A percentile compares a stretch with the other conserved stretches of the same genome.
phyloP scores from a whole-genome alignment of 352 stramenopile species.

The Phytophthora rubi region DNA sequence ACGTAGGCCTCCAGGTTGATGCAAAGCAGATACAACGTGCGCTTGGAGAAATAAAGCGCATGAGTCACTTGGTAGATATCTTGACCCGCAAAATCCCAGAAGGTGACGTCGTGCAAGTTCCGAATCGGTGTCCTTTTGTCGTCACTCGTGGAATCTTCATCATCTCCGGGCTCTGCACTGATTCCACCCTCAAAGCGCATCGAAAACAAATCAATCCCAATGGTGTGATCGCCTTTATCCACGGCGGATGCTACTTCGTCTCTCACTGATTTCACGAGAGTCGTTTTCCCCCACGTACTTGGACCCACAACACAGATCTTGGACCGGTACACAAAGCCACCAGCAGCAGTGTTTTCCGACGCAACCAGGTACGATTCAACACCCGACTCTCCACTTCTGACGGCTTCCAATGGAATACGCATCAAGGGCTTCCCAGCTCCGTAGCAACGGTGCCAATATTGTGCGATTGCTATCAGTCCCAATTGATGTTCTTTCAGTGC shows the following conservation, averaged over 20 bases:
- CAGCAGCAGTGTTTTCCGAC: not conserved
- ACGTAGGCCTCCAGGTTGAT: constrained; percentile 15
- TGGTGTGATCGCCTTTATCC: constrained; percentile 5
- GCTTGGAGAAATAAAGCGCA: constrained; percentile 27
- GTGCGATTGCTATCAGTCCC: constrained; percentile 1
- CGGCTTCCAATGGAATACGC: not conserved
- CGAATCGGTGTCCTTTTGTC: not conserved
- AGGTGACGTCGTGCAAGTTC: constrained; percentile 9
- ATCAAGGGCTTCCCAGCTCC: not conserved
- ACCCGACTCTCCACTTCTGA: not conserved
- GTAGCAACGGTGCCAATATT: constrained; percentile 8
- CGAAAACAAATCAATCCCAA: constrained; percentile 14
- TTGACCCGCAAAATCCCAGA: constrained; percentile 34
- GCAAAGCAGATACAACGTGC: constrained; percentile 23
- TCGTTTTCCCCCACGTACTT: constrained; percentile 28
- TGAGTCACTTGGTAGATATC: constrained; percentile 29
- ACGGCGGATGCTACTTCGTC: not conserved
- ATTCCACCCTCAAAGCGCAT: not conserved
- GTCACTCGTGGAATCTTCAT: not conserved
- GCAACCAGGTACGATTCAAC: not conserved
- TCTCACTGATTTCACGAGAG: constrained; percentile 11
- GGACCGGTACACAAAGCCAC: not conserved
- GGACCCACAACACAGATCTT: not conserved
- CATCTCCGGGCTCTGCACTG: not conserved
- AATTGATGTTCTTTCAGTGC: not conserved